A percentile compares a stretch with the other conserved stretches of the same genome.
These are phyloP conservation scores for Coniophora puteana DNA, from an alignment of 1,284 basidiomycete species.

Conservation along the genomic window DNA sequence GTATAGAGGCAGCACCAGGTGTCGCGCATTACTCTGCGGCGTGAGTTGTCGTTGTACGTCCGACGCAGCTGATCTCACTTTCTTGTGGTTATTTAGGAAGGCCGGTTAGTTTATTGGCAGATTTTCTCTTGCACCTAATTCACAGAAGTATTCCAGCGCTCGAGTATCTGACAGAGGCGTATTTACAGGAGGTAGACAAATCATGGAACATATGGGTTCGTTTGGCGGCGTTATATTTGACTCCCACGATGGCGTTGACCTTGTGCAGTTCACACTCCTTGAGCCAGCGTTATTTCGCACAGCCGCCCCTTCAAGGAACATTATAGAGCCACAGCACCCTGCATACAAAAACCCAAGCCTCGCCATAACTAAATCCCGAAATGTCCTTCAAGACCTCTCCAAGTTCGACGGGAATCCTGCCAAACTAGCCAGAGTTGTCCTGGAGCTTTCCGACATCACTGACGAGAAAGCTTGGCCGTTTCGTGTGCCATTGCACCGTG, in stretches of 20 bases:
- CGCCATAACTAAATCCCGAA: slow-evolving; percentile 13
- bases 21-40: slow-evolving; percentile 24
- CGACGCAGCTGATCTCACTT: slow-evolving; percentile 5
- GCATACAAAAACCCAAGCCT: slow-evolving; percentile 16
- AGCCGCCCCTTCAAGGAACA: slow-evolving; percentile 6
- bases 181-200: slow-evolving; percentile 22
- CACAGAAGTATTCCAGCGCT: slow-evolving; percentile 16
- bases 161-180: slow-evolving; percentile 25
- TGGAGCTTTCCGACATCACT: slow-evolving; percentile 15
- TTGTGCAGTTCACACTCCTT: slow-evolving; percentile 20
- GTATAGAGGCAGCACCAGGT: slow-evolving; percentile 13
- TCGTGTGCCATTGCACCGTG: slow-evolving; percentile 20
- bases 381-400: slow-evolving; percentile 12
- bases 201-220: slow-evolving; percentile 24
- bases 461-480: slow-evolving; percentile 19
- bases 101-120: slow-evolving; percentile 15
- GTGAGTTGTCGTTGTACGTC: slow-evolving; percentile 13
- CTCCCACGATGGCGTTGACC: background rate
- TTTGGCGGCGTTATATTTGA: background rate
- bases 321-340: slow-evolving; percentile 15
- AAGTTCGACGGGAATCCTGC: slow-evolving; percentile 17
- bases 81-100: slow-evolving; percentile 15
- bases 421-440: slow-evolving; percentile 19
- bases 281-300: slow-evolving; percentile 26
- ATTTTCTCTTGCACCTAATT: background rate